Conservation (phyloP, 179 eudicot species). For the Dionaea muscipula region DNA sequence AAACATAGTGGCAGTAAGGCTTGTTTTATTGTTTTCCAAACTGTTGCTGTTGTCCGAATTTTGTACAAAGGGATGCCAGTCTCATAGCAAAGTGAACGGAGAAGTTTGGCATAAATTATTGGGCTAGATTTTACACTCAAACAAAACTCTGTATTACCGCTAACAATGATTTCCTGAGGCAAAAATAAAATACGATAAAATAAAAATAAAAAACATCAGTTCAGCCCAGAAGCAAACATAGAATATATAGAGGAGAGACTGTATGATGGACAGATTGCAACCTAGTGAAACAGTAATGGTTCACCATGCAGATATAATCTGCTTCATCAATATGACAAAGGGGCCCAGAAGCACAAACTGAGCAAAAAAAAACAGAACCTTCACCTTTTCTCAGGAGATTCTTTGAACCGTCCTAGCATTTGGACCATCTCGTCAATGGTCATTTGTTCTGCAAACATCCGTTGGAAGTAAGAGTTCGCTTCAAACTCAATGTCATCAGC, state of each 20-base stretch:
- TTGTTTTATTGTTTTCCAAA: too few relatives aligned
- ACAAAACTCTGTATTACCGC: too few relatives aligned
- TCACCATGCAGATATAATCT: not conserved
- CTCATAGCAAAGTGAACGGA: too few relatives aligned
- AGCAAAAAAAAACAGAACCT: not conserved
- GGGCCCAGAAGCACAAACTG: not conserved
- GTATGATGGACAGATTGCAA: not conserved
- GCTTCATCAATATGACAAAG: not conserved
- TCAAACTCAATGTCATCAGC: constrained; percentile 73
- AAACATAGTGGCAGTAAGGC: too few relatives aligned
- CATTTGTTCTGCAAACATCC: constrained; percentile 74
- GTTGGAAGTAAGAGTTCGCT: constrained; percentile 78
- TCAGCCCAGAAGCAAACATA: not conserved
- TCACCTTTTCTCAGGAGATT: constrained; percentile 76
- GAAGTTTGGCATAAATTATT: too few relatives aligned
- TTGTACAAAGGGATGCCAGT: too few relatives aligned
- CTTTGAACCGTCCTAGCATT: constrained; percentile 83
- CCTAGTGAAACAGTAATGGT: not conserved
- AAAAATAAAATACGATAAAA: too few relatives aligned
- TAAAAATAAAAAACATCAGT: too few relatives aligned
- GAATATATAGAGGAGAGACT: not conserved
- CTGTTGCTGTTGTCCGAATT: too few relatives aligned
- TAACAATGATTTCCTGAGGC: too few relatives aligned
- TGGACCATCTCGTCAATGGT: constrained; percentile 64
- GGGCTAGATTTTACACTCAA: too few relatives aligned